Evolutionary conservation across 495 filamentous ascomycete species (phyloP).

Genomic region (Platismatia glauca): DNA sequence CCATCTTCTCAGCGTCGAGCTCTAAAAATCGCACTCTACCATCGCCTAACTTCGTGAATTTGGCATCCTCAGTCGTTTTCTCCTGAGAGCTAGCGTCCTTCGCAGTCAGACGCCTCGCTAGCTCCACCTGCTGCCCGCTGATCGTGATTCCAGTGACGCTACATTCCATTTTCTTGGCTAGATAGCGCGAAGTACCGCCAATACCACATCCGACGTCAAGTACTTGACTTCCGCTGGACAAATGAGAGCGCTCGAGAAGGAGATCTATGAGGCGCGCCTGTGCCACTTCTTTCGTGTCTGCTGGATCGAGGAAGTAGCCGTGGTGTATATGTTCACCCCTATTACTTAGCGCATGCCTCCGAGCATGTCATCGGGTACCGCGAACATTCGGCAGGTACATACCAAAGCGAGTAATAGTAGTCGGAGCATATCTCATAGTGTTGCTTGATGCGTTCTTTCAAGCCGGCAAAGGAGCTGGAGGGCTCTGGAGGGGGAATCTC

Average conservation of each 20-base stretch:
- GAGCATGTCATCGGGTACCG: background rate
- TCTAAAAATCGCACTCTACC: constrained; percentile 44
- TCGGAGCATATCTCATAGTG: constrained; percentile 50
- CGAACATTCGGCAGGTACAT: background rate
- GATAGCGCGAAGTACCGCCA: constrained; percentile 45
- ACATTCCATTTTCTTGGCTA: constrained; percentile 38
- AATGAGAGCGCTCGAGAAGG: constrained; percentile 37
- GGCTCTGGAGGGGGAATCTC: constrained; percentile 3
- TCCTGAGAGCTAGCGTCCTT: constrained; percentile 26
- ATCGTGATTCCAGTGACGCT: constrained; percentile 49
- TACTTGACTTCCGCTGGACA: constrained; percentile 31
- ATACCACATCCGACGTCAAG: constrained; percentile 51
- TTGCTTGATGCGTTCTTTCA: constrained; percentile 49
- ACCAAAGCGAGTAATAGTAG: constrained; percentile 23
- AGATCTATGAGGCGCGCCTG: constrained; percentile 46
- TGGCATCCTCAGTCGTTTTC: constrained; percentile 11
- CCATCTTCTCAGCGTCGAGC: constrained; percentile 52
- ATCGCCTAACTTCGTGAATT: constrained; percentile 27
- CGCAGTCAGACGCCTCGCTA: constrained; percentile 33
- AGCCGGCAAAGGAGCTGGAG: constrained; percentile 34
- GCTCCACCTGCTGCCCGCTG: constrained; percentile 45
- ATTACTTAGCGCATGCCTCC: background rate
- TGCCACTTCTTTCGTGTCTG: constrained; percentile 44
- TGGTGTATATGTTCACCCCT: constrained; percentile 57
- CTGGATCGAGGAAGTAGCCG: constrained; percentile 43